These are phyloP conservation scores for Coffea humblotiana DNA, from an alignment of 305 asterid species.

Conservation along the genomic window DNA sequence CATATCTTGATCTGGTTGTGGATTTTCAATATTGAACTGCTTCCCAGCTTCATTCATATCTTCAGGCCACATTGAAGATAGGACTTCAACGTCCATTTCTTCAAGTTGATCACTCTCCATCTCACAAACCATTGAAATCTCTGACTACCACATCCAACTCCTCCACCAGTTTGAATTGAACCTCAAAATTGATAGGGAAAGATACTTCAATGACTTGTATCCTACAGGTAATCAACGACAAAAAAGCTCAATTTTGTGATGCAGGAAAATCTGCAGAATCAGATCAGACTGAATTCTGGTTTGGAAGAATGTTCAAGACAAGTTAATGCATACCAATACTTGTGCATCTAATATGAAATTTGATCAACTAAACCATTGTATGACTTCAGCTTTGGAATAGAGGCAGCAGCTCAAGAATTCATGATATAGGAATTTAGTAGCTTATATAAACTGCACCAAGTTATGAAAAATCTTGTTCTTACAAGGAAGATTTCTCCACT, in stretches of 20 bases:
- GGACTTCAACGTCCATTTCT: constrained; percentile 72
- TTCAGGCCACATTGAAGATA: constrained; percentile 97
- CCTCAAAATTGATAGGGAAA: not conserved
- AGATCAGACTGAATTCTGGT: not conserved
- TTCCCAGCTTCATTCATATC: constrained; percentile 80
- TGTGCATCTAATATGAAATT: not conserved
- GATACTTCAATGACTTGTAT: not conserved
- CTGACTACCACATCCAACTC: constrained; percentile 16
- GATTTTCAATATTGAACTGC: constrained; percentile 77
- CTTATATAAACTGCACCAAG: not conserved
- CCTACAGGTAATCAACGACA: not conserved
- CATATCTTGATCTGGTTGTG: constrained; percentile 77
- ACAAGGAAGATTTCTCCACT: not conserved
- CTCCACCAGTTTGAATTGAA: not conserved
- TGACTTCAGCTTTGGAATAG: no score
- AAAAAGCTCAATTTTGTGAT: not conserved
- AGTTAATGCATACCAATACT: not conserved
- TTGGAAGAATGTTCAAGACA: not conserved
- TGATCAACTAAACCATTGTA: no score
- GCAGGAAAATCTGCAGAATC: not conserved
- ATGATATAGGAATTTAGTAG: not conserved
- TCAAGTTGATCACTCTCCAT: constrained; percentile 60
- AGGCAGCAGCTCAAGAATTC: not conserved
- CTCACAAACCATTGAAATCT: constrained; percentile 61
- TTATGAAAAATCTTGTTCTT: no score